phyloP scores from a whole-genome alignment of 306 rosid species.

The Casuarina equisetifolia region DNA sequence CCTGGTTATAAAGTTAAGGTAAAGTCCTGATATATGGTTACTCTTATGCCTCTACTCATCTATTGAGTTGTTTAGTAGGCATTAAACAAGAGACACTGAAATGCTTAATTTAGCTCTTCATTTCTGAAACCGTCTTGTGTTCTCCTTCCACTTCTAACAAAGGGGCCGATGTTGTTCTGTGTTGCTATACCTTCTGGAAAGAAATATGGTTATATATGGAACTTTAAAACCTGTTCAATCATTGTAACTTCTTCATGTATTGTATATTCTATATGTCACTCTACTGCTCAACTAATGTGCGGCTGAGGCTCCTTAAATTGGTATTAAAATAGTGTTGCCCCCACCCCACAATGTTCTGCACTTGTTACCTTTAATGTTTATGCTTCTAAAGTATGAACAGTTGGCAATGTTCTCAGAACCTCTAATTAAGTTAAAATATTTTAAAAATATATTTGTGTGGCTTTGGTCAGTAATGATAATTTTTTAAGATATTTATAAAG shows the following conservation, averaged over 20 bases:
- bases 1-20: constrained; percentile 81
- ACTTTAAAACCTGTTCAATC: neutral
- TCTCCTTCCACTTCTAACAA: neutral
- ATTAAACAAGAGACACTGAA: neutral
- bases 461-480: constrained; percentile 16
- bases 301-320: neutral
- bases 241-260: neutral
- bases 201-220: neutral
- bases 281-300: neutral
- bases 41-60: neutral
- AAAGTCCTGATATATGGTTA: neutral
- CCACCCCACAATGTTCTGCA: neutral
- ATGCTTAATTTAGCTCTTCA: neutral
- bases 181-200: neutral
- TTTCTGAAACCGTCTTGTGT: neutral
- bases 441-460: neutral
- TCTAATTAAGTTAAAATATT: neutral
- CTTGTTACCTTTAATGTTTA: neutral
- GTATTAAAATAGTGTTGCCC: neutral
- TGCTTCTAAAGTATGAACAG: neutral
- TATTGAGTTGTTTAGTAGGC: neutral
- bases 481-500: neutral
- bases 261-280: neutral
- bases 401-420: neutral
- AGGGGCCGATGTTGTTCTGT: neutral